Percentiles rank a stretch among this genome's conserved stretches.
Conservation (phyloP, 1,139 yeast species). For the Pichiaceae sp. region DNA sequence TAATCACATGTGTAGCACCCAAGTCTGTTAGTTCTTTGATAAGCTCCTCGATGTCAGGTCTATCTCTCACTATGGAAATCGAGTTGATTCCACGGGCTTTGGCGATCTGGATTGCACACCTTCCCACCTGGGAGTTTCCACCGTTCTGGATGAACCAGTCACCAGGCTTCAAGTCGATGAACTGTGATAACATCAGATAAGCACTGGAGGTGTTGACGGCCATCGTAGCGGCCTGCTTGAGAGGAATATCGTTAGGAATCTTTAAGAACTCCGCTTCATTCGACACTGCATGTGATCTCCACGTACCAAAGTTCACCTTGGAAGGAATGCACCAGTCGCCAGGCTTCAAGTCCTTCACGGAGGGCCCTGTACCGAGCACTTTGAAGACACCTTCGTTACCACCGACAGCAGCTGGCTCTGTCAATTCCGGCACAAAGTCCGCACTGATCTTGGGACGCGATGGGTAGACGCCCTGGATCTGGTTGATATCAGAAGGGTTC, state of each 20-base stretch:
- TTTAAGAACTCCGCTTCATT: slow-evolving; percentile 41
- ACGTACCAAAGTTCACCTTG: slow-evolving; percentile 81
- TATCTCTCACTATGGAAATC: slow-evolving; percentile 78
- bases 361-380: slow-evolving; percentile 62
- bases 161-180: slow-evolving; percentile 42
- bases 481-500: slow-evolving; percentile 88
- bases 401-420: slow-evolving; percentile 62
- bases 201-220: slow-evolving; percentile 93
- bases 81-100: slow-evolving; percentile 72
- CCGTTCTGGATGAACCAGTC: slow-evolving; percentile 98
- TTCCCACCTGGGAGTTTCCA: slow-evolving; percentile 95
- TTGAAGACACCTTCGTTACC: slow-evolving; percentile 95
- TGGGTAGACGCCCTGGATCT: slow-evolving; percentile 89
- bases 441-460: slow-evolving; percentile 59
- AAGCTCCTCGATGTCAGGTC: slow-evolving; percentile 64
- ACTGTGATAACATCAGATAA: slow-evolving; percentile 75
- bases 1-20: slow-evolving; percentile 87
- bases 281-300: slow-evolving; percentile 81
- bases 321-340: slow-evolving; percentile 95
- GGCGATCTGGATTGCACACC: slow-evolving; percentile 85
- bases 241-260: slow-evolving; percentile 36
- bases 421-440: slow-evolving; percentile 38
- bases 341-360: slow-evolving; percentile 35
- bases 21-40: slow-evolving; percentile 45
- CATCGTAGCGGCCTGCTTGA: slow-evolving; percentile 79